Percentiles rank a stretch among this genome's conserved stretches.
These are phyloP conservation scores for Discostella stelligeroides DNA, from an alignment of 108 stramenopile species.

Conservation along the genomic window DNA sequence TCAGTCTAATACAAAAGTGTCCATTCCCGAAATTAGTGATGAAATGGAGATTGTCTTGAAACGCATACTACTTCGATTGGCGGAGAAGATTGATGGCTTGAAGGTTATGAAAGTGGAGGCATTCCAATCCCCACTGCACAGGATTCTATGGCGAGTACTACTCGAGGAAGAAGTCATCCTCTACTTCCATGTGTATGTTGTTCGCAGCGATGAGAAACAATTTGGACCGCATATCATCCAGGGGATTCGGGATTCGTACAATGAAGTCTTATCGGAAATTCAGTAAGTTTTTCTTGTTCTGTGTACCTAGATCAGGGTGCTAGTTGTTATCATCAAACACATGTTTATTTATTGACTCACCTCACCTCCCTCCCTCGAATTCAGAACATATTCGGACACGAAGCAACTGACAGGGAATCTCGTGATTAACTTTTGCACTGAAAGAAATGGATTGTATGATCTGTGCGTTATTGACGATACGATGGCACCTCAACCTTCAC, in stretches of 20 bases:
- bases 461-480: neutral
- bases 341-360: neutral
- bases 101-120: conserved; percentile 15
- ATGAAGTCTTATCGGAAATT: conserved; percentile 17
- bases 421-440: neutral
- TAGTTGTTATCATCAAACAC: neutral
- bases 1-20: neutral
- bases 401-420: neutral
- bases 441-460: neutral
- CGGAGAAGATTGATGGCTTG: conserved; percentile 1
- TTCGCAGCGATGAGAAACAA: conserved; percentile 9
- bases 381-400: neutral
- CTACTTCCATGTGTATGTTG: conserved; percentile 33
- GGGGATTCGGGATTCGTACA: conserved; percentile 29
- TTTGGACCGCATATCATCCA: conserved; percentile 34
- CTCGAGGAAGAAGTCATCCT: conserved; percentile 7
- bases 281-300: conserved; percentile 5
- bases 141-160: neutral
- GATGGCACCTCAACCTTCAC: too few species aligned
- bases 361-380: neutral
- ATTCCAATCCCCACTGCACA: neutral
- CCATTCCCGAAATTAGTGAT: neutral
- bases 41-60: conserved; percentile 1
- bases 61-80: neutral
- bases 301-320: neutral